Conservation (phyloP, 2,329 filamentous ascomycete species). For the Venturia oleaginea region DNA sequence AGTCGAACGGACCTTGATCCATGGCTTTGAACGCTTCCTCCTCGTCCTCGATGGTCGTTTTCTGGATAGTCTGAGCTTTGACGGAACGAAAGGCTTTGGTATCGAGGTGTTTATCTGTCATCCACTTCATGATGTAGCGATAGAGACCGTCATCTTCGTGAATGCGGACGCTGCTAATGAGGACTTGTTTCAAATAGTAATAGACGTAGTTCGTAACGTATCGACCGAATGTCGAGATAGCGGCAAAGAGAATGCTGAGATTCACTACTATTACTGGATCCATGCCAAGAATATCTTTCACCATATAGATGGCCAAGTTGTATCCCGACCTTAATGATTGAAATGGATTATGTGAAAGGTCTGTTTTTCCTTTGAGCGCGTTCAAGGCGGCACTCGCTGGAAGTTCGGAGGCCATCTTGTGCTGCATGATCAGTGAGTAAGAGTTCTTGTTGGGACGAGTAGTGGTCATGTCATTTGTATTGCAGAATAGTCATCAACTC, state of each 20-base stretch:
- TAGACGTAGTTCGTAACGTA: conserved; percentile 12
- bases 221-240: conserved; percentile 8
- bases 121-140: conserved; percentile 13
- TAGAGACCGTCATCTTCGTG: conserved; percentile 13
- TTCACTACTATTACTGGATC: conserved; percentile 12
- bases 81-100: conserved; percentile 11
- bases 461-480: neutral
- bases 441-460: neutral
- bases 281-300: conserved; percentile 12
- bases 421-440: neutral
- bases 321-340: conserved; percentile 11
- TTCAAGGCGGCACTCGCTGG: neutral
- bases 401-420: neutral
- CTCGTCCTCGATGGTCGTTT: conserved; percentile 13
- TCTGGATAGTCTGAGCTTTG: conserved; percentile 10
- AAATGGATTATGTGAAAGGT: conserved; percentile 9
- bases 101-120: conserved; percentile 12
- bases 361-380: neutral
- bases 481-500: neutral
- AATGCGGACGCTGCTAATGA: conserved; percentile 9
- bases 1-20: conserved; percentile 1
- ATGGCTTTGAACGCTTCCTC: conserved; percentile 11
- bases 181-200: neutral
- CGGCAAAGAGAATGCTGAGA: conserved; percentile 11
- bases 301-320: conserved; percentile 12